These are phyloP conservation scores for Amanita phalloides DNA, from an alignment of 768 basidiomycete species.

Conservation along the genomic window DNA sequence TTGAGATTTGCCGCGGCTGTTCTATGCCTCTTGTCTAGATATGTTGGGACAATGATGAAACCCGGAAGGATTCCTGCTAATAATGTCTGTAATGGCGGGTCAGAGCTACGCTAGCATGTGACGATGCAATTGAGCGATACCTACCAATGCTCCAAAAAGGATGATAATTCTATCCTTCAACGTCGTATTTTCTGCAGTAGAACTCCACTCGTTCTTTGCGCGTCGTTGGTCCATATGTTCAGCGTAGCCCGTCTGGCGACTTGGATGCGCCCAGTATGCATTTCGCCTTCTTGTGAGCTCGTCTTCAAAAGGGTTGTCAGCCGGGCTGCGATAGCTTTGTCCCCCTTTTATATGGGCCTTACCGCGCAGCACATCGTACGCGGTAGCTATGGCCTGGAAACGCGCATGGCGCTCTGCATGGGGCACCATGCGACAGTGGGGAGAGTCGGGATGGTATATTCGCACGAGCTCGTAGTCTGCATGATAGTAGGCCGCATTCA, in stretches of 20 bases:
- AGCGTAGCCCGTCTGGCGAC: slow-evolving; percentile 11
- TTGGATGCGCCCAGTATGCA: slow-evolving; percentile 23
- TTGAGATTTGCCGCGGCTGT: slow-evolving; percentile 48
- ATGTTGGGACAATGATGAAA: slow-evolving; percentile 22
- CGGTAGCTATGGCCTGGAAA: slow-evolving; percentile 54
- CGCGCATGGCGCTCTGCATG: slow-evolving; percentile 39
- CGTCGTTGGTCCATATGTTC: slow-evolving; percentile 6
- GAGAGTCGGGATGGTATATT: slow-evolving; percentile 61
- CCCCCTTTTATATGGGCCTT: slow-evolving; percentile 11
- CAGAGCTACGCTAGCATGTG: background rate
- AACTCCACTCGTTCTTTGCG: slow-evolving; percentile 16
- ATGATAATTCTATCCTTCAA: slow-evolving; percentile 43
- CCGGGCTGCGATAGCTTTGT: background rate
- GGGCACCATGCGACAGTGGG: slow-evolving; percentile 27
- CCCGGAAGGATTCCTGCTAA: slow-evolving; percentile 33
- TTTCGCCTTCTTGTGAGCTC: slow-evolving; percentile 43
- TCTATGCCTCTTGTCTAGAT: slow-evolving; percentile 33
- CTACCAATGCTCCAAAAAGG: slow-evolving; percentile 35
- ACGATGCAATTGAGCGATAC: background rate
- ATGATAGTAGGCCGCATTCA: background rate
- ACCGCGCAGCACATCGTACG: slow-evolving; percentile 49
- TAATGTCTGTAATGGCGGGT: slow-evolving; percentile 11
- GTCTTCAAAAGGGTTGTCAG: slow-evolving; percentile 29
- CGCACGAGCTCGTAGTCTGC: slow-evolving; percentile 70
- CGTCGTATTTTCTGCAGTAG: slow-evolving; percentile 30